Percentiles rank a stretch among this genome's conserved stretches.
Evolutionary conservation across 2,329 filamentous ascomycete species (phyloP).

Genomic region (Colletotrichum orchidophilum): DNA sequence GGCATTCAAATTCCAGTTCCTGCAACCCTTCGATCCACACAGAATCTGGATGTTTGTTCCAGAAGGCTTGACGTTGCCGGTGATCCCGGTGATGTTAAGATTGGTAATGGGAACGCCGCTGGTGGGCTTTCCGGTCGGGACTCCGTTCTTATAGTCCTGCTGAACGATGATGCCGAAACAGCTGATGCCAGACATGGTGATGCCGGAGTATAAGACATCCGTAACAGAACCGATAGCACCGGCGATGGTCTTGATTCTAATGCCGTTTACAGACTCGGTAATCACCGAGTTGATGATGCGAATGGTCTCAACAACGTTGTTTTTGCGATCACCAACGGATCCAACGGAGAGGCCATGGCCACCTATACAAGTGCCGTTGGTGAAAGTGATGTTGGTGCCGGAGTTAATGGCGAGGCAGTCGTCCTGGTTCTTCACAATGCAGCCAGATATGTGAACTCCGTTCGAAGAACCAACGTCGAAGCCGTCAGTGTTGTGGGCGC

Average conservation of each 20-base stretch:
- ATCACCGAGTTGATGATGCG: constrained; percentile 59
- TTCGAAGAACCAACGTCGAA: constrained; percentile 64
- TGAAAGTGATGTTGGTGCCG: constrained; percentile 57
- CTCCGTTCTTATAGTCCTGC: constrained; percentile 59
- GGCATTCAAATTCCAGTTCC: constrained; percentile 44
- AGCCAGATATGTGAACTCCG: constrained; percentile 60
- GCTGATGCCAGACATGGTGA: constrained; percentile 51
- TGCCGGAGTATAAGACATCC: constrained; percentile 53
- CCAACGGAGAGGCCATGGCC: constrained; percentile 55
- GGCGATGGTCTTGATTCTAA: constrained; percentile 59
- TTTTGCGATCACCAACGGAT: constrained; percentile 54
- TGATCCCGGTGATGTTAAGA: constrained; percentile 53
- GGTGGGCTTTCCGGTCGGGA: constrained; percentile 55
- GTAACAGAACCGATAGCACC: constrained; percentile 55
- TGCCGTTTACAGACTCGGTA: constrained; percentile 61
- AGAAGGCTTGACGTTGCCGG: constrained; percentile 49
- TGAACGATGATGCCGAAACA: constrained; percentile 51
- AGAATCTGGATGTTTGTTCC: constrained; percentile 61
- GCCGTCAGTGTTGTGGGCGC: constrained; percentile 61
- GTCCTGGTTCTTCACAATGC: constrained; percentile 67
- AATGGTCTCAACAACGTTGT: constrained; percentile 63
- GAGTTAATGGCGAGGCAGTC: constrained; percentile 69
- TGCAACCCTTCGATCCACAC: constrained; percentile 60
- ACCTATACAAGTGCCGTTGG: constrained; percentile 52
- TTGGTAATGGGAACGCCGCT: constrained; percentile 62